Percentiles rank a stretch among this genome's conserved stretches.
These are phyloP conservation scores for Phytophthora palmivora DNA, from an alignment of 352 stramenopile genomes.

Conservation along the genomic window DNA sequence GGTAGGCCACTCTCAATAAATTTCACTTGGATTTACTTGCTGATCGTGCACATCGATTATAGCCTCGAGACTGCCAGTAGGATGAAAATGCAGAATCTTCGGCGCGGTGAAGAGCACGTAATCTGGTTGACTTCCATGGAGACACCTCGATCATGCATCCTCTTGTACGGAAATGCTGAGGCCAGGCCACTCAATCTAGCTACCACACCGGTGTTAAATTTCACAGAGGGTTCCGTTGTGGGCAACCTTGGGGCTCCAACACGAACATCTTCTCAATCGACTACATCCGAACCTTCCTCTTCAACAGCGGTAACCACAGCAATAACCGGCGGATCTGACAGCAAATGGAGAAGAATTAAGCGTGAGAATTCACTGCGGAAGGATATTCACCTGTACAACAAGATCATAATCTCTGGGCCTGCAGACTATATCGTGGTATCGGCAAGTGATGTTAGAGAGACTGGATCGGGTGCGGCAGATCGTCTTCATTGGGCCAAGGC, in stretches of 20 bases:
- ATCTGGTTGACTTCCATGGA: conserved; percentile 52
- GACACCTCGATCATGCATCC: conserved; percentile 42
- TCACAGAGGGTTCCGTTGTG: conserved; percentile 49
- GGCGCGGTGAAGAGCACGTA: conserved; percentile 44
- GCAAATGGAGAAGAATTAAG: conserved; percentile 49
- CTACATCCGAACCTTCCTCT: conserved; percentile 3
- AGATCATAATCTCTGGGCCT: conserved; percentile 43
- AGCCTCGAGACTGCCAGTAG: conserved; percentile 46
- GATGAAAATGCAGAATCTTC: conserved; percentile 49
- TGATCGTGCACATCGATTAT: background rate
- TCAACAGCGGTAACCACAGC: conserved; percentile 2
- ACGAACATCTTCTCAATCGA: background rate
- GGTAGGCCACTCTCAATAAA: conserved; percentile 17
- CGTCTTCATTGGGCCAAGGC: conserved; percentile 43
- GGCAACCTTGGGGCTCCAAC: conserved; percentile 40
- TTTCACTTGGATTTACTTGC: background rate
- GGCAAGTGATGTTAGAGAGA: conserved; percentile 43
- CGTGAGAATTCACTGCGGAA: conserved; percentile 45
- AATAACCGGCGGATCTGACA: conserved; percentile 13
- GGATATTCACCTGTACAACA: conserved; percentile 45
- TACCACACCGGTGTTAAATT: conserved; percentile 35
- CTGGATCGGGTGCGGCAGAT: conserved; percentile 34
- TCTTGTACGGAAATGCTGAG: conserved; percentile 51
- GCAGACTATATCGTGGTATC: conserved; percentile 53
- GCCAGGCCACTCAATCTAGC: conserved; percentile 44